These are phyloP conservation scores for Penicillium goetzii DNA, from an alignment of 495 filamentous ascomycete genomes.

Conservation along the genomic window DNA sequence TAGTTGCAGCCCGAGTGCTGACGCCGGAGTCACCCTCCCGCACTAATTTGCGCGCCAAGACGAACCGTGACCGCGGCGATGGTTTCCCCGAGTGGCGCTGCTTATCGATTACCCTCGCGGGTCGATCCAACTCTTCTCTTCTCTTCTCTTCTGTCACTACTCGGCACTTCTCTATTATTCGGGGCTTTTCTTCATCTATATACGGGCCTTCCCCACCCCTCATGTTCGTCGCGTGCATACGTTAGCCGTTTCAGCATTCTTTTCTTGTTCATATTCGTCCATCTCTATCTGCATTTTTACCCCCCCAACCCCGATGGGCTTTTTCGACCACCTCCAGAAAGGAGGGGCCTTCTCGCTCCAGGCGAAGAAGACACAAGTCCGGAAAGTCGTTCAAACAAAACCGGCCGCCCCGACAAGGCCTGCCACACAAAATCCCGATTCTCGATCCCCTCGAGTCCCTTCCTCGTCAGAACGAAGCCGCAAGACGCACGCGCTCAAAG, in stretches of 20 bases:
- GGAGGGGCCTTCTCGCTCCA: slow-evolving; percentile 54
- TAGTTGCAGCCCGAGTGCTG: background rate
- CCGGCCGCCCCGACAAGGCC: slow-evolving; percentile 40
- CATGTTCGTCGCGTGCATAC: slow-evolving; percentile 26
- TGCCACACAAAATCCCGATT: slow-evolving; percentile 29
- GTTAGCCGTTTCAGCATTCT: slow-evolving; percentile 20
- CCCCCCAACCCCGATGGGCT: slow-evolving; percentile 45
- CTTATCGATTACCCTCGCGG: slow-evolving; percentile 31
- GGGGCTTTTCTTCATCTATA: slow-evolving; percentile 9
- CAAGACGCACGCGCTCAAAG: slow-evolving; percentile 35
- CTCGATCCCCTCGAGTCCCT: slow-evolving; percentile 28
- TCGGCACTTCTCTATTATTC: background rate
- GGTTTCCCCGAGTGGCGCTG: slow-evolving; percentile 36
- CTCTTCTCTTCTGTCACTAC: slow-evolving; percentile 10
- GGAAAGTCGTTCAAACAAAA: slow-evolving; percentile 50
- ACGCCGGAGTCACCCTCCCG: background rate
- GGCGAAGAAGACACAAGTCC: slow-evolving; percentile 52
- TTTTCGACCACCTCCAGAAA: slow-evolving; percentile 61
- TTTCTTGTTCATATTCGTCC: slow-evolving; percentile 14
- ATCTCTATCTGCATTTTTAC: slow-evolving; percentile 19
- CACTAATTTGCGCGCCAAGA: slow-evolving; percentile 5
- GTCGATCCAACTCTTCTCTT: background rate
- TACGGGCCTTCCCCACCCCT: slow-evolving; percentile 8
- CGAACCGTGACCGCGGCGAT: slow-evolving; percentile 13
- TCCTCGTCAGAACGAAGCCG: slow-evolving; percentile 32